Evolutionary conservation across 192 early-diverging fungal species (phyloP), one percentile per base, ranked within the genome.

Genomic region (Globomyces pollinis-pini): DNA sequence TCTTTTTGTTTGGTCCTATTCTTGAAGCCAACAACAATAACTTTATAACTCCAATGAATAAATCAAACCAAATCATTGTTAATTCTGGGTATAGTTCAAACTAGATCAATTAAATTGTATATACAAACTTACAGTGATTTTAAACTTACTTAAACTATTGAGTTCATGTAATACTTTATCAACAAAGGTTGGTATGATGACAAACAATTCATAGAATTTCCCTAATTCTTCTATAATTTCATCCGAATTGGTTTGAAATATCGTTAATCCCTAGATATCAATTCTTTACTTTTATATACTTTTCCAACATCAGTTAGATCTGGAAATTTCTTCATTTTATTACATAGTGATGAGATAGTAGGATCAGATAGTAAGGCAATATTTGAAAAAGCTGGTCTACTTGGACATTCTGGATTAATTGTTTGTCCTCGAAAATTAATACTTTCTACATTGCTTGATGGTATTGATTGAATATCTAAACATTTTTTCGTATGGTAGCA

Each of bases 291-390:
- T n/a, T n/a, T n/a, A n/a, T n/a, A 2, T 12, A 58, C 58, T 56
- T 69, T 62, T 9, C 53, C 57, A 13, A 69, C 26, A 21, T 69
- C 67, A 11, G 21, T 50, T 15, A 20, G 24, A 9, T 69, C 68
- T 15, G 68, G 68, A 57, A 70, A 70, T 64, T 64, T 65, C 45
- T 70, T 70, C 16, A 62, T 36, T 54, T 70, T 60, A 34, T 65
- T 70, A 13, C 39, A 44, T 26, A 62, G 30, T 0, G 50, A 61
- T 6, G 31, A 50, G 1, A 70, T 21, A 3, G 8, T 21, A 2
- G 63, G 51, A 45, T 70, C 69, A 3, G 18, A 39, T 13, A 70
- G 28, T 11, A 55, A 39, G 7, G 31, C 31, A 6, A 70, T 3
- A 28, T 38, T 51, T 59, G 61, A 43, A 0, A 66, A 15, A 20